A percentile compares a stretch with the other conserved stretches of the same genome.
Evolutionary conservation across 805 yeast species (phyloP).

Genomic region (Komagataella kurtzmanii): DNA sequence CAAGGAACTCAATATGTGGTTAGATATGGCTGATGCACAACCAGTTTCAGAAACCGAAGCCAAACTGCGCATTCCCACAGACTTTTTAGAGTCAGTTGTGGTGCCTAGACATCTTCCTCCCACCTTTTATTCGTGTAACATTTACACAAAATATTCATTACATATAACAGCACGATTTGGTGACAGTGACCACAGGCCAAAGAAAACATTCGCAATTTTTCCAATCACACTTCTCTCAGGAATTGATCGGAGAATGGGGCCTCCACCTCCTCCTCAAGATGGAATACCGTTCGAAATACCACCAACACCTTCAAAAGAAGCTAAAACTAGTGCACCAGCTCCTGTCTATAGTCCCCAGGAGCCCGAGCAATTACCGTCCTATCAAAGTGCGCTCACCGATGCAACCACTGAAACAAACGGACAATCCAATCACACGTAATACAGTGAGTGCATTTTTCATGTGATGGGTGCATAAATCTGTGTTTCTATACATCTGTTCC

Average conservation of each 20-base stretch:
- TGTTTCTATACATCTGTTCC: too few species aligned
- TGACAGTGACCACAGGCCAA: constrained; percentile 1
- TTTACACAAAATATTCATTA: constrained; percentile 29
- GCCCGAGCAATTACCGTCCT: not conserved
- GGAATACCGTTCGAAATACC: not conserved
- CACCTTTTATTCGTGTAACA: constrained; percentile 41
- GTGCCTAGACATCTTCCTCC: constrained; percentile 39
- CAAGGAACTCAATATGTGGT: constrained; percentile 12
- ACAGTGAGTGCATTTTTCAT: not conserved
- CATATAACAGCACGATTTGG: constrained; percentile 19
- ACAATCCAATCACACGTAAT: not conserved
- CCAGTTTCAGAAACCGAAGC: constrained; percentile 12
- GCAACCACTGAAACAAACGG: not conserved
- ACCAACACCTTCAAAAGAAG: not conserved
- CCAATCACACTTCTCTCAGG: not conserved
- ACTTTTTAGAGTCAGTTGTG: constrained; percentile 23
- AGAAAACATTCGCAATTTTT: not conserved
- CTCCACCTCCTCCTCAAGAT: not conserved
- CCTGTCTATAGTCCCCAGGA: not conserved
- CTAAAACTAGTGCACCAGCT: not conserved
- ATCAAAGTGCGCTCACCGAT: not conserved
- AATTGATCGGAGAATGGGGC: not conserved
- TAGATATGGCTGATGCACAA: constrained; percentile 25
- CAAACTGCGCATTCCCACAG: constrained; percentile 31
- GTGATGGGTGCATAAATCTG: not conserved